These are phyloP conservation scores for Aspergillus ibericus DNA, from an alignment of 2,329 filamentous ascomycete species.

Conservation along the genomic window DNA sequence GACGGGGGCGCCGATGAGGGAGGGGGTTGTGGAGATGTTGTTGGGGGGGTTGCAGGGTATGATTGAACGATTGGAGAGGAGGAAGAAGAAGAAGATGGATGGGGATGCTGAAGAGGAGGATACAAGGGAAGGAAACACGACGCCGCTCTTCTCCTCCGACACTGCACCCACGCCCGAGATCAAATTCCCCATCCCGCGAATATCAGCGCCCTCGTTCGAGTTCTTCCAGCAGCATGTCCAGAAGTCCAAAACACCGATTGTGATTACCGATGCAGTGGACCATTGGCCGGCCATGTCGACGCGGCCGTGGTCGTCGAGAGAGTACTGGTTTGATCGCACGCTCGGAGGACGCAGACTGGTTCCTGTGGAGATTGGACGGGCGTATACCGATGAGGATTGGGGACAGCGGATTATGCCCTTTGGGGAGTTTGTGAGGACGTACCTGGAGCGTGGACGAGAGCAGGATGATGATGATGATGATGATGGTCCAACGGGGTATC, in stretches of 20 bases:
- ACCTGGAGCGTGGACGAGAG: constrained; percentile 47
- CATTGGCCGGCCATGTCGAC: constrained; percentile 76
- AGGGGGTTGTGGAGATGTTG: constrained; percentile 42
- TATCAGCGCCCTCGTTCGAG: constrained; percentile 54
- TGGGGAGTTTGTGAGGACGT: constrained; percentile 63
- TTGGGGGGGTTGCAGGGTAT: constrained; percentile 33
- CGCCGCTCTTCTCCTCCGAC: constrained; percentile 34
- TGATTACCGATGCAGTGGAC: constrained; percentile 66
- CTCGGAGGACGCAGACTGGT: constrained; percentile 76
- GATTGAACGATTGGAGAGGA: not conserved
- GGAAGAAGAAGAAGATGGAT: not conserved
- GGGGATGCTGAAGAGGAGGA: no score
- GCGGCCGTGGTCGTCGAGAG: constrained; percentile 68
- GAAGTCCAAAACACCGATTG: constrained; percentile 56
- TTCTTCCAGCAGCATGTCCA: constrained; percentile 63
- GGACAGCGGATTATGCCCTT: constrained; percentile 79
- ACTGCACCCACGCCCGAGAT: constrained; percentile 35
- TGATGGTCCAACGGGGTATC: constrained; percentile 63
- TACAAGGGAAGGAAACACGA: no score
- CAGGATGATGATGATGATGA: constrained; percentile 19
- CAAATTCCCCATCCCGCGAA: constrained; percentile 39
- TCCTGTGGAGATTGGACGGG: constrained; percentile 80
- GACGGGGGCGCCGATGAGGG: constrained; percentile 63
- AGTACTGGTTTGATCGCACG: constrained; percentile 72
- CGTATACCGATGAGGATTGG: constrained; percentile 85